Evolutionary conservation across 2,329 filamentous ascomycete species (phyloP).

Genomic region (Botrytis fabae): DNA sequence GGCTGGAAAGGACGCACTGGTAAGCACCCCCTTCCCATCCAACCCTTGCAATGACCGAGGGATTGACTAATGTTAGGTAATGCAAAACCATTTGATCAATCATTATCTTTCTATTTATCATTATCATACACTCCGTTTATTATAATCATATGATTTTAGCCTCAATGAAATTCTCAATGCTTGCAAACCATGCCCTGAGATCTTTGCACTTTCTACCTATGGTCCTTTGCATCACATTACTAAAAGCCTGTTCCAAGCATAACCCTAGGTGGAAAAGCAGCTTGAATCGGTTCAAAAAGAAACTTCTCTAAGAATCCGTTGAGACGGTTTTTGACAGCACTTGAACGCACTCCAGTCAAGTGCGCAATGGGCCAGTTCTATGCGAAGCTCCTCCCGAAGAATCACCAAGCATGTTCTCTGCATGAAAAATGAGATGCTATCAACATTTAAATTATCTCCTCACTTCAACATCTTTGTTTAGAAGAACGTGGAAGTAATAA

Average conservation of each 20-base stretch:
- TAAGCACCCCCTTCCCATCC: background rate
- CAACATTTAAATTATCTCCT: background rate
- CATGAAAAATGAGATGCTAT: background rate
- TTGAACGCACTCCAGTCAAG: background rate
- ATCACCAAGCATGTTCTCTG: background rate
- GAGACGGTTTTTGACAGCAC: background rate
- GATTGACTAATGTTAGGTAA: background rate
- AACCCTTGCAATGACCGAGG: background rate
- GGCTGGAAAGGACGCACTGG: background rate
- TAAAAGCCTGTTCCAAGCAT: background rate
- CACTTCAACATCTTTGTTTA: background rate
- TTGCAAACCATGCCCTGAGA: background rate
- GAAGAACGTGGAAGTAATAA: background rate
- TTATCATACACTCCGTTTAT: background rate
- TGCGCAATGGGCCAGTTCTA: background rate
- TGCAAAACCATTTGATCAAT: background rate
- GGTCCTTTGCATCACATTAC: background rate
- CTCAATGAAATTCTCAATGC: background rate
- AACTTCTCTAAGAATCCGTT: background rate
- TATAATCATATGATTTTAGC: background rate
- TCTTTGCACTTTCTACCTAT: background rate
- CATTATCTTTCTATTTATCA: background rate
- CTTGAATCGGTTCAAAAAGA: background rate
- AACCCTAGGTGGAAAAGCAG: background rate
- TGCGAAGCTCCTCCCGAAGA: background rate